These are phyloP conservation scores for Sporothrix brasiliensis DNA, from an alignment of 2,329 filamentous ascomycete species.

Conservation along the genomic window DNA sequence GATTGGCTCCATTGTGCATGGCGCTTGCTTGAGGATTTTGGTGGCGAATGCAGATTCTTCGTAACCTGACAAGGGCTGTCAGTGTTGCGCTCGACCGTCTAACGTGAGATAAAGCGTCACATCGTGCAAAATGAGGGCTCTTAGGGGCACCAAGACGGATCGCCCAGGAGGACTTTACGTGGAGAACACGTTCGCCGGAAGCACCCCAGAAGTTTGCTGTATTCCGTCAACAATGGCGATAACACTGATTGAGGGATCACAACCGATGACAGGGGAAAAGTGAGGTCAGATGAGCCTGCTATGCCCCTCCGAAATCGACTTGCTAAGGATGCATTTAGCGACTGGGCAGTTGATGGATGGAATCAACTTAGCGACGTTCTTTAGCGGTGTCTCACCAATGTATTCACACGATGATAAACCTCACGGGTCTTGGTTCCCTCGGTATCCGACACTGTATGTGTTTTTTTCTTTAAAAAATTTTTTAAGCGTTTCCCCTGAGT, in stretches of 20 bases:
- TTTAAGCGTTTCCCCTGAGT: not conserved
- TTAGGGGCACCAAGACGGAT: not conserved
- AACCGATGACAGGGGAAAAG: not conserved
- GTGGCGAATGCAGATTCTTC: not conserved
- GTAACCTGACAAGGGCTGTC: not conserved
- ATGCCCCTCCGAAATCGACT: no score
- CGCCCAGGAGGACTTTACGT: not conserved
- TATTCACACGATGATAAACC: no score
- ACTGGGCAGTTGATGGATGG: not conserved
- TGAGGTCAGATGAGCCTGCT: not conserved
- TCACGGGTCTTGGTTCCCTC: no score
- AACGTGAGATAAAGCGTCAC: constrained; percentile 17
- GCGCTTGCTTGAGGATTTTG: not conserved
- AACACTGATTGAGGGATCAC: not conserved
- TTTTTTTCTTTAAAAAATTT: not conserved
- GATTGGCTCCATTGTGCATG: no score
- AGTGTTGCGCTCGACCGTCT: constrained; percentile 15
- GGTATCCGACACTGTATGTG: no score
- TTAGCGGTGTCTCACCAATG: no score
- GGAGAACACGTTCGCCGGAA: not conserved
- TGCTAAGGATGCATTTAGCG: no score
- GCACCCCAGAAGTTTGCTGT: not conserved
- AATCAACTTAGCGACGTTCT: not conserved
- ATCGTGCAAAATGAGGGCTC: constrained; percentile 9
- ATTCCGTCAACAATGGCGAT: not conserved